These are phyloP conservation scores for Omphalotus olearius DNA, from an alignment of 1,284 basidiomycete genomes.

Conservation along the genomic window DNA sequence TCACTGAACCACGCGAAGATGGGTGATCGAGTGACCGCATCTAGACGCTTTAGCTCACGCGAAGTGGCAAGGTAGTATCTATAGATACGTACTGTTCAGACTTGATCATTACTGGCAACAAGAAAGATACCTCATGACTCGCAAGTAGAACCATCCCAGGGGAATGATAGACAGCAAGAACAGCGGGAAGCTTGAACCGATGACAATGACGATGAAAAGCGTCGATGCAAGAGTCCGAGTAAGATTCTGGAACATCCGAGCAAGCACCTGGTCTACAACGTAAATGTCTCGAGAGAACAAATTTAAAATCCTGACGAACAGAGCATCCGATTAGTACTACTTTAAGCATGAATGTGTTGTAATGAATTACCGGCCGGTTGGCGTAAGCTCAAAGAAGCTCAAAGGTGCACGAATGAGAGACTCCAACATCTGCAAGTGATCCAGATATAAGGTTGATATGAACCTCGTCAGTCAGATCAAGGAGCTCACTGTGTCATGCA, in stretches of 20 bases:
- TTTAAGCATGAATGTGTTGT: constrained; percentile 7
- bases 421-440: constrained; percentile 55
- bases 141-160: constrained; percentile 69
- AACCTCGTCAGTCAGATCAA: neutral
- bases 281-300: constrained; percentile 92
- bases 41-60: constrained; percentile 88
- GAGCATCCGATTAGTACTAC: neutral
- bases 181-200: constrained; percentile 76
- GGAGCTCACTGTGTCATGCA: constrained; percentile 69
- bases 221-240: constrained; percentile 59
- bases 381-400: constrained; percentile 85
- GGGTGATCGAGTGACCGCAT: constrained; percentile 86
- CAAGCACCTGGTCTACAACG: constrained; percentile 83
- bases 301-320: constrained; percentile 62
- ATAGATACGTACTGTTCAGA: constrained; percentile 5
- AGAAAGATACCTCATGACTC: constrained; percentile 65
- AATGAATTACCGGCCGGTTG: constrained; percentile 62
- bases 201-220: constrained; percentile 76
- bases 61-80: constrained; percentile 91
- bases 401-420: constrained; percentile 81
- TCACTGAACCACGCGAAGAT: constrained; percentile 92
- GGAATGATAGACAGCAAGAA: constrained; percentile 80
- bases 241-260: constrained; percentile 68
- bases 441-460: neutral
- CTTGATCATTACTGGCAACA: constrained; percentile 3